phyloP scores from a whole-genome alignment of 2,329 filamentous ascomycete genomes.

The Colletotrichum scovillei region DNA sequence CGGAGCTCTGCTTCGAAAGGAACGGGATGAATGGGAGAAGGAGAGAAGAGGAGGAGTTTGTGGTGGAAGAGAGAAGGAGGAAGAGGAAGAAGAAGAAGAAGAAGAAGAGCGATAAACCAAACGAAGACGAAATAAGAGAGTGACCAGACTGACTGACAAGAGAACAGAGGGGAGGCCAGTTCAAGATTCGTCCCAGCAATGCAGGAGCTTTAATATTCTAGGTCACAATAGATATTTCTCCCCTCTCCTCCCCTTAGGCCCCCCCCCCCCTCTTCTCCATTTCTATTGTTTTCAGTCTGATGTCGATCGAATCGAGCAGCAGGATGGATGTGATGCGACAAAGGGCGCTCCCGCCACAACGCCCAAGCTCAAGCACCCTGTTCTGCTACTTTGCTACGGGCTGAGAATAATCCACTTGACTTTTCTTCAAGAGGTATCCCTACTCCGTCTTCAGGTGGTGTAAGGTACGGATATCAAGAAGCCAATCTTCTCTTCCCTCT shows the following conservation, averaged over 20 bases:
- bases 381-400: neutral
- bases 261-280: neutral
- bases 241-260: neutral
- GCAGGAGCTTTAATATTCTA: slow-evolving; percentile 25
- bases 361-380: slow-evolving; percentile 8
- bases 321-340: slow-evolving; percentile 22
- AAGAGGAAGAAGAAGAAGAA: no score
- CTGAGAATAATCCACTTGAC: slow-evolving; percentile 11
- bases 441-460: neutral
- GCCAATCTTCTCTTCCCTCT: neutral
- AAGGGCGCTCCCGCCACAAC: slow-evolving; percentile 18
- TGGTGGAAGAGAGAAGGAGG: no score
- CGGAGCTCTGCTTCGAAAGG: slow-evolving; percentile 58
- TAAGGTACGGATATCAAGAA: neutral
- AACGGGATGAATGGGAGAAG: slow-evolving; percentile 31
- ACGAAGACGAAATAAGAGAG: slow-evolving; percentile 23
- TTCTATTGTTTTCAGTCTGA: slow-evolving; percentile 18
- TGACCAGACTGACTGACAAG: slow-evolving; percentile 31
- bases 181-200: neutral
- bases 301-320: slow-evolving; percentile 24
- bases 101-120: neutral
- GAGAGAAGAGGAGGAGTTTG: no score
- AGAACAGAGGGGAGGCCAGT: neutral
- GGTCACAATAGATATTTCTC: neutral
- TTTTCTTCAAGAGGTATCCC: slow-evolving; percentile 3